Evolutionary conservation across 371 early-diverging fungal species (phyloP).

Genomic region (Mucor piriformis): DNA sequence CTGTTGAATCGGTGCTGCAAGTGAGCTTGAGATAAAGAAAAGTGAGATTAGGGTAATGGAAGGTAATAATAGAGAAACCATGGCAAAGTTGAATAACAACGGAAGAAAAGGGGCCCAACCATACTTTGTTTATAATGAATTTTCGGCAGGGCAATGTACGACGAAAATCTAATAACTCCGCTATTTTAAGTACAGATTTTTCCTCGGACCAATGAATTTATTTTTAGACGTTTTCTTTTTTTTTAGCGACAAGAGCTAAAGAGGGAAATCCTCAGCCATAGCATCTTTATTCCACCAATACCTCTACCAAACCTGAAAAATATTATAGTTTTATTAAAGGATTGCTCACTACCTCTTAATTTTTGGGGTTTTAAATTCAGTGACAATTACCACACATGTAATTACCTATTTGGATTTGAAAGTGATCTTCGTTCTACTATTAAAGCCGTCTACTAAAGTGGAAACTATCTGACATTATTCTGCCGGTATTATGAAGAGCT

Average conservation of each 20-base stretch:
- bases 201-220: not conserved
- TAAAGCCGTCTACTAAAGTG: too few relatives aligned
- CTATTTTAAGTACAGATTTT: not conserved
- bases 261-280: too few relatives aligned
- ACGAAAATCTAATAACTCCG: not conserved
- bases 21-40: not conserved
- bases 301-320: not conserved
- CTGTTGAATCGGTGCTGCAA: slow-evolving; percentile 19
- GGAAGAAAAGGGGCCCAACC: not conserved
- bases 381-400: not conserved
- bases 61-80: not conserved
- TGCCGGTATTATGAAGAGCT: too few relatives aligned
- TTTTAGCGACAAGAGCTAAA: too few relatives aligned
- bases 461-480: too few relatives aligned
- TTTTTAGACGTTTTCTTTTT: not conserved
- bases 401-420: not conserved
- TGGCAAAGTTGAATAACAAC: not conserved
- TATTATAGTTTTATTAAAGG: not conserved
- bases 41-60: not conserved
- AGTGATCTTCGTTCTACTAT: not conserved
- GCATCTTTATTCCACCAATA: too few relatives aligned
- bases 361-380: too few relatives aligned
- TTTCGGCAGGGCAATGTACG: not conserved
- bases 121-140: not conserved
- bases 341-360: too few relatives aligned